A percentile compares a stretch with the other conserved stretches of the same genome.
phyloP scores from a whole-genome alignment of 441 rosid genomes.

The Euphorbia celastroides region DNA sequence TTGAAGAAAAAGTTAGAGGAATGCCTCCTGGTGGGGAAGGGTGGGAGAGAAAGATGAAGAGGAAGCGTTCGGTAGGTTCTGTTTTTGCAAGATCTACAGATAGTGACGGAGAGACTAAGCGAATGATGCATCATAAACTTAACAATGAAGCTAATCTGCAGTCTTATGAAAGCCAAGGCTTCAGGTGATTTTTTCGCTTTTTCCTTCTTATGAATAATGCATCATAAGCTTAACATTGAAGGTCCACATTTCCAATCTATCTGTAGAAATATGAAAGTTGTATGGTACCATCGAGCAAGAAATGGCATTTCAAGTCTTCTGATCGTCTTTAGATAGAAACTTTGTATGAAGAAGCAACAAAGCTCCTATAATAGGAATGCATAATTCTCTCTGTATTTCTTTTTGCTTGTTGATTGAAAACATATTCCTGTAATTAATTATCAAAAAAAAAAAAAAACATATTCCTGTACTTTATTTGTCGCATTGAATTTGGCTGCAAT shows the following conservation, averaged over 20 bases:
- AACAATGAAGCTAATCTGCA: constrained; percentile 36
- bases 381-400: not conserved
- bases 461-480: not conserved
- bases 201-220: no score
- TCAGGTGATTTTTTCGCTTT: constrained; percentile 34
- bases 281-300: no score
- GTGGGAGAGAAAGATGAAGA: constrained; percentile 62
- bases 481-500: not conserved
- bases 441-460: no score
- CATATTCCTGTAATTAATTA: not conserved
- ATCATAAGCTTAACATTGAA: no score
- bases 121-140: constrained; percentile 34
- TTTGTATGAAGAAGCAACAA: not conserved
- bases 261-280: not conserved
- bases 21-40: constrained; percentile 60
- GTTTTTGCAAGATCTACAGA: constrained; percentile 39
- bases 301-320: not conserved
- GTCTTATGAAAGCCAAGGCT: constrained; percentile 35
- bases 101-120: constrained; percentile 42
- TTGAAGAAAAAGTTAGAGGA: constrained; percentile 48
- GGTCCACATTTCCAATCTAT: not conserved
- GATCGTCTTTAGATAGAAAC: not conserved
- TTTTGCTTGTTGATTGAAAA: not conserved
- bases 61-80: constrained; percentile 48
- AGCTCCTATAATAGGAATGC: not conserved